Evolutionary conservation across 257 asterid genomes (phyloP).

Genomic region (Solanum bulbocastanum): DNA sequence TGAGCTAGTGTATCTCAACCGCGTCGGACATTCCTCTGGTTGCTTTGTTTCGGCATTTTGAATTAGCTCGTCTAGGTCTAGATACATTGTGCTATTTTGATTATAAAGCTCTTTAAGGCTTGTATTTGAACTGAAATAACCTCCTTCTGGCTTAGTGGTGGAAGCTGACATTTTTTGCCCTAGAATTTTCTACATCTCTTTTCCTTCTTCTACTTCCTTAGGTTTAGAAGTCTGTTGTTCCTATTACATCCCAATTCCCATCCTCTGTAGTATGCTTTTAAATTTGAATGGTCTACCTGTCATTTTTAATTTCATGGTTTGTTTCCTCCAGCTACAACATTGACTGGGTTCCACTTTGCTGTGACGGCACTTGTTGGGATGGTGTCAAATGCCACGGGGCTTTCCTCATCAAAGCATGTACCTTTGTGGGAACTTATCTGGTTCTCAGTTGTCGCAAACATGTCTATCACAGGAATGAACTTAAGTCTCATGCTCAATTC

Average conservation of each 20-base stretch:
- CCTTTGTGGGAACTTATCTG: conserved; percentile 97
- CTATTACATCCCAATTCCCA: not conserved
- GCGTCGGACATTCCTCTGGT: not conserved
- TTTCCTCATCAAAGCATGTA: conserved; percentile 78
- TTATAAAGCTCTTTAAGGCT: not conserved
- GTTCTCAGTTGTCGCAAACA: conserved; percentile 88
- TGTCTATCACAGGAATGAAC: conserved; percentile 97
- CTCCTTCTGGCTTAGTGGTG: not conserved
- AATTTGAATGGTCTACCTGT: not conserved
- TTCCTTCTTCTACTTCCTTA: not conserved
- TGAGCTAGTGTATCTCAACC: not conserved
- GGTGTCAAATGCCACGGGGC: conserved; percentile 85
- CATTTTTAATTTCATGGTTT: not conserved
- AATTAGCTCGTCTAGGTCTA: not conserved
- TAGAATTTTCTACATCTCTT: not conserved
- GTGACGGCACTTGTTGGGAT: conserved; percentile 92
- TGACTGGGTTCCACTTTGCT: conserved; percentile 95
- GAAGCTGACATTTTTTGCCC: not conserved
- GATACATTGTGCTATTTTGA: not conserved
- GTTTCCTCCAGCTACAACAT: conserved; percentile 66
- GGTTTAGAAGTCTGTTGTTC: not conserved
- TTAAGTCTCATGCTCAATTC: conserved; percentile 98
- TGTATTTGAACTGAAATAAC: not conserved
- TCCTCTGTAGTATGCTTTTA: not conserved
- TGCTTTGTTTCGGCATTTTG: not conserved